Evolutionary conservation across 2,329 filamentous ascomycete genomes (phyloP).

Genomic region (Claviceps pusilla): DNA sequence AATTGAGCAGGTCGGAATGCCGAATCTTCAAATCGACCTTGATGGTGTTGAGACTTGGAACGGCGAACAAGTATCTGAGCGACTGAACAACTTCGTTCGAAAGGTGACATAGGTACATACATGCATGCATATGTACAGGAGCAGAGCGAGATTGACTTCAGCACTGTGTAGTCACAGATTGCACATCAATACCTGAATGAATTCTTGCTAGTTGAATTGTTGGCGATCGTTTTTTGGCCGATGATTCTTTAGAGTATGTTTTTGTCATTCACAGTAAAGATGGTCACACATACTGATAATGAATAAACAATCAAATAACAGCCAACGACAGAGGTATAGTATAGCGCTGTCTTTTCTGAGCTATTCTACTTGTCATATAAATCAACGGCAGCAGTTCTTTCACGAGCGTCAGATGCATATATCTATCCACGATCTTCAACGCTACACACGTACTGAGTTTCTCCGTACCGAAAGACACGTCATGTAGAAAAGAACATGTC

Average conservation of each 20-base stretch:
- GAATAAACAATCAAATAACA: not conserved
- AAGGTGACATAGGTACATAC: not conserved
- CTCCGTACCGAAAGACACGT: not conserved
- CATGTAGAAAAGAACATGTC: not conserved
- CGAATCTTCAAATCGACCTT: conserved; percentile 33
- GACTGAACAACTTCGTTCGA: conserved; percentile 32
- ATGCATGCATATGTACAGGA: too few relatives aligned
- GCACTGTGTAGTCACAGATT: not conserved
- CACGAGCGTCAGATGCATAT: not conserved
- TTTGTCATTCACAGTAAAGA: not conserved
- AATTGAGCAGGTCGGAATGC: conserved; percentile 87
- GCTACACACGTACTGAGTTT: not conserved
- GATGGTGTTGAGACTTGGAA: conserved; percentile 46
- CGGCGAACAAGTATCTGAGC: conserved; percentile 34
- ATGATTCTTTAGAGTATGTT: not conserved
- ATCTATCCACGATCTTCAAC: not conserved
- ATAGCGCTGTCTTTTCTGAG: not conserved
- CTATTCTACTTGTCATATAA: not conserved
- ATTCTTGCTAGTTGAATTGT: not conserved
- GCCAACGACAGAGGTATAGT: not conserved
- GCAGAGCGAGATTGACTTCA: not conserved
- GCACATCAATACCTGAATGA: not conserved
- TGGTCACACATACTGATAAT: not conserved
- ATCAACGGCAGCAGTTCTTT: not conserved
- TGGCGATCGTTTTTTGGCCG: not conserved